Evolutionary conservation across 208 protist species (phyloP).

Genomic region (Acanthamoeba comandoni): DNA sequence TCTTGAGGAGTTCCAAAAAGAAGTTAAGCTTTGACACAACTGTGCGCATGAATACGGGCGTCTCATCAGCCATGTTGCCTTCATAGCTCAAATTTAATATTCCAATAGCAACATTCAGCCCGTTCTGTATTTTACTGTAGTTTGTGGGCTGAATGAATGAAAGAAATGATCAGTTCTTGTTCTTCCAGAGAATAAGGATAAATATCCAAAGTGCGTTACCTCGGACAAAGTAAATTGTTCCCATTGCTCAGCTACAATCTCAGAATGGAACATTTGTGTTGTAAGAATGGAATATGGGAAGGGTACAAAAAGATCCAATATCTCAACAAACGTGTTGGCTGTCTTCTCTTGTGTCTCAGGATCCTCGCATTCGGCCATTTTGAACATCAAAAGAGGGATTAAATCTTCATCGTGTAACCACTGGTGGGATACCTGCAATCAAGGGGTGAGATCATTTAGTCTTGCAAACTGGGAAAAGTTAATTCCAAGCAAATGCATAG

Average conservation of each 20-base stretch:
- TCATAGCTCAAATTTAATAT: slow-evolving; percentile 46
- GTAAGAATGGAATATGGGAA: slow-evolving; percentile 64
- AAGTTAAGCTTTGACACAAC: slow-evolving; percentile 23
- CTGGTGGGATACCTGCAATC: slow-evolving; percentile 27
- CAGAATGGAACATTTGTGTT: slow-evolving; percentile 57
- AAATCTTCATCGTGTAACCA: slow-evolving; percentile 51
- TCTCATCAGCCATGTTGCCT: slow-evolving; percentile 59
- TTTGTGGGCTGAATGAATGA: background rate
- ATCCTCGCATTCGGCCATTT: slow-evolving; percentile 65
- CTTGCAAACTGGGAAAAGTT: too few relatives aligned
- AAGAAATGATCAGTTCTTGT: slow-evolving; percentile 1
- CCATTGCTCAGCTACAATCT: slow-evolving; percentile 53
- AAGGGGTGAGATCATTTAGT: too few relatives aligned
- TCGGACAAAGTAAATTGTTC: slow-evolving; percentile 52
- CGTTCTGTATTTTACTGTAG: slow-evolving; percentile 53
- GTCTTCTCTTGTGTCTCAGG: slow-evolving; percentile 68
- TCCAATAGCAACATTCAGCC: slow-evolving; percentile 52
- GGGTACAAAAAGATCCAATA: slow-evolving; percentile 49
- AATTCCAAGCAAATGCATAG: too few relatives aligned
- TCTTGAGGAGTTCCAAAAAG: slow-evolving; percentile 44
- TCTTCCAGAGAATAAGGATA: background rate
- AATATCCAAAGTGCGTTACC: background rate
- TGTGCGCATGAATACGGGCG: slow-evolving; percentile 50
- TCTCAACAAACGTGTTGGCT: slow-evolving; percentile 51
- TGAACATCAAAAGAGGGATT: slow-evolving; percentile 59